Evolutionary conservation across 768 basidiomycete genomes (phyloP), one percentile per base, ranked within the genome.

Genomic region (Strobilomyces confusus): DNA sequence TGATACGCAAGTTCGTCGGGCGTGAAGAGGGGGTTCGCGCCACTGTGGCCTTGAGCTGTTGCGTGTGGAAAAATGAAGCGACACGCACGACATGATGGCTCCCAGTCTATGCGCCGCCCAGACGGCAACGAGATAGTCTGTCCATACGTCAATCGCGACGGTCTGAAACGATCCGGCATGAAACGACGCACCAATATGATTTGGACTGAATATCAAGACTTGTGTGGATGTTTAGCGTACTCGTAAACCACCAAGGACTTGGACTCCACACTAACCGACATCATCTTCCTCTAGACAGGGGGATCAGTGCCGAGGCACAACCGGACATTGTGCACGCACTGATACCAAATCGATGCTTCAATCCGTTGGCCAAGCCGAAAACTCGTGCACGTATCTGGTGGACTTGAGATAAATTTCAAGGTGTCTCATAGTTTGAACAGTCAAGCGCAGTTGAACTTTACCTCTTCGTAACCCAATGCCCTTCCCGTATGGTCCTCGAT

Each of bases 161-260:
- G 42, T 29, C 37, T 17, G 23, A 33, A 14, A 45, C 30, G 19
- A 51, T 13, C 37, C 2, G 30, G 6, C 9, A 17, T 17, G 26
- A 17, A 37, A 48, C 13, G 29, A 61, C 75, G 38, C 56, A 82
- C 84, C 85, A 38, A 86, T 63, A 59, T 86, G 82, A 63, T 89
- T 89, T 26, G 82, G 77, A 55, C 84, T 83, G 65, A 81, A 86
- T 38, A 86, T 62, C 51, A 85, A 72, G 9, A 84, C 86, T 87
- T 58, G 47, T 5, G 9, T 30, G 25, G 25, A 54, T n/a, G 33
- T 38, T 61, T 22, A 69, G 43, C 9, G 11, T 30, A 26, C 26
- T 19, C 9, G 15, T 54, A 25, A 5, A 44, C 25, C 8, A 12
- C 26, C 5, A 25, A 26, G 14, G 11, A 15, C 22, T 32, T 17